These are phyloP conservation scores for Fraxinus sp. DNA, from an alignment of 305 asterid genomes.

Conservation along the genomic window DNA sequence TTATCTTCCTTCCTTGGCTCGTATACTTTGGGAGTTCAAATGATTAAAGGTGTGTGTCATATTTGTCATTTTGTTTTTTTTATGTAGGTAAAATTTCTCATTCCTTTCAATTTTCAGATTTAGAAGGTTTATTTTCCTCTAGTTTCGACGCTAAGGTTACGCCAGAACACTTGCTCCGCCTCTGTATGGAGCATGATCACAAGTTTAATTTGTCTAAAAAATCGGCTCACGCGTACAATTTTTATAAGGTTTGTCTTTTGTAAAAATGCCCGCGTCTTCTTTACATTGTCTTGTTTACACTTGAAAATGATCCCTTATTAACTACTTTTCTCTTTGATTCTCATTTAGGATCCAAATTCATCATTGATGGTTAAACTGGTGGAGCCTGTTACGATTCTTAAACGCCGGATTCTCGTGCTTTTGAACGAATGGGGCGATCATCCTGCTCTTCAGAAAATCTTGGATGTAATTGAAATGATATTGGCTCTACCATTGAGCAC, in stretches of 20 bases:
- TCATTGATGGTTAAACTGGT: slow-evolving; percentile 73
- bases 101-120: slow-evolving; percentile 34
- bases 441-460: slow-evolving; percentile 62
- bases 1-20: slow-evolving; percentile 61
- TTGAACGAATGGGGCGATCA: slow-evolving; percentile 69
- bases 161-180: slow-evolving; percentile 81
- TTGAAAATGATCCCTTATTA: slow-evolving; percentile 3
- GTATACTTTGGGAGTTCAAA: slow-evolving; percentile 59
- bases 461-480: slow-evolving; percentile 74
- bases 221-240: slow-evolving; percentile 56
- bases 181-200: slow-evolving; percentile 78
- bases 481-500: slow-evolving; percentile 78
- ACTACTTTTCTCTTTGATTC: slow-evolving; percentile 19
- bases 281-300: not conserved
- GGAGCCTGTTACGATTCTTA: slow-evolving; percentile 64
- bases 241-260: slow-evolving; percentile 58
- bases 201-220: slow-evolving; percentile 41
- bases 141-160: slow-evolving; percentile 71
- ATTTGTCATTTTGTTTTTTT: not conserved
- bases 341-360: slow-evolving; percentile 60
- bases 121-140: slow-evolving; percentile 60
- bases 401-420: slow-evolving; percentile 43
- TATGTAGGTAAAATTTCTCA: slow-evolving; percentile 10
- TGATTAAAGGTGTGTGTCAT: slow-evolving; percentile 48
- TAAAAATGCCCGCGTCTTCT: not conserved